Evolutionary conservation across 164 flowering plant species (phyloP).

Genomic region (Nelumbo lutea): DNA sequence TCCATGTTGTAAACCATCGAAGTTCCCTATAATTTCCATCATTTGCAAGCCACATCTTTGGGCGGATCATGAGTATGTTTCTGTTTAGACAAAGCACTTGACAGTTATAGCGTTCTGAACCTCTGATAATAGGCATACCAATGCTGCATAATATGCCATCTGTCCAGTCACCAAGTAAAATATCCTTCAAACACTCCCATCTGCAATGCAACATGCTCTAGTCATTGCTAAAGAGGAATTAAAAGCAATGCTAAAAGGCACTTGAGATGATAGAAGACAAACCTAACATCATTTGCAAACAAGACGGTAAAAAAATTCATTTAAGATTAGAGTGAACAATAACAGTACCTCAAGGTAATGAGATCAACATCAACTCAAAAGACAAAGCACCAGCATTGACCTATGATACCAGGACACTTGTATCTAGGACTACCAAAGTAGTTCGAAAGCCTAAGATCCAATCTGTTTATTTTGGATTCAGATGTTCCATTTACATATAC

Average conservation of each 20-base stretch:
- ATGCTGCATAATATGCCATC: slow-evolving; percentile 88
- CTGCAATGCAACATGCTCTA: slow-evolving; percentile 37
- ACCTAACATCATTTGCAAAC: neutral
- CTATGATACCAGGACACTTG: too few relatives aligned
- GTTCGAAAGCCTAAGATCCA: too few relatives aligned
- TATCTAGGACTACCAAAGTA: too few relatives aligned
- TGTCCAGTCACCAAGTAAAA: slow-evolving; percentile 79
- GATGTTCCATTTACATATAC: too few relatives aligned
- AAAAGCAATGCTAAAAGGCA: neutral
- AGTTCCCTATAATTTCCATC: slow-evolving; percentile 96
- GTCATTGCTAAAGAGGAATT: neutral
- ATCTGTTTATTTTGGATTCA: too few relatives aligned
- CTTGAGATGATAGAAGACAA: neutral
- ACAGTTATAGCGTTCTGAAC: slow-evolving; percentile 90
- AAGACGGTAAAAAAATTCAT: neutral
- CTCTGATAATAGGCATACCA: slow-evolving; percentile 89
- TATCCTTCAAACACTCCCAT: slow-evolving; percentile 89
- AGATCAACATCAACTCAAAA: too few relatives aligned
- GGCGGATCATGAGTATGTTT: slow-evolving; percentile 90
- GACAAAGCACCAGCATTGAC: too few relatives aligned
- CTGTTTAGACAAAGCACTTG: slow-evolving; percentile 78
- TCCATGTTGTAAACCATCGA: slow-evolving; percentile 96
- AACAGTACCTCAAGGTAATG: too few relatives aligned
- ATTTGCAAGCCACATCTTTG: slow-evolving; percentile 94
- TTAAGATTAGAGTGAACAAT: neutral